Base-by-base conservation (phyloP, 768 basidiomycete species). In the Lenzites betulinus region DNA sequence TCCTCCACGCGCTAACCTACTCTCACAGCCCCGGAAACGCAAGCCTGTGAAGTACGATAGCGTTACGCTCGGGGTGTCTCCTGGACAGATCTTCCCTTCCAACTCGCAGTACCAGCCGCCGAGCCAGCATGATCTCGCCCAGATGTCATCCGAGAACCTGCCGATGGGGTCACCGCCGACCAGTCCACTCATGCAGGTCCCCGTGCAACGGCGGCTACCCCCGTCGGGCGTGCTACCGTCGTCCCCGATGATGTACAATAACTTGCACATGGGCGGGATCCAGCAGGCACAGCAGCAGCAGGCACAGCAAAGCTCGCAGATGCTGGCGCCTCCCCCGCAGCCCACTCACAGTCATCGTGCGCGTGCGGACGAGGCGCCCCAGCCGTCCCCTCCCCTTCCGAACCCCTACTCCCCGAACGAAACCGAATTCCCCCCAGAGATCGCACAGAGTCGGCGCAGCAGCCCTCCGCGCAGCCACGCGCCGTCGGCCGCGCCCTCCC, bases 71-170 rank as follows among this genome's bases (percentile, higher is more conserved):
- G 67, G 69, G 7, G 63, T 75, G 42, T 59, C 66, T 41, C 74
- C 74, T 7, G 74, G 74, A 3, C 70, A 75, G 63, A 68, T 75
- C 35, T 71, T 75, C 49, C 66, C 70, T 16, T 59, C 67, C 9
- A 48, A 63, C 44, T 62, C 62, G 1, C 62, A 63, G 46, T 62
- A 67, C 28, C 59, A 51, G 16, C 63, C 69, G 16, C 63, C 41
- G 55, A 44, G 54, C 58, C 56, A 63, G 62, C 47, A 59, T 62
- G 44, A 48, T n/a, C 13, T 26, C 52, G 47, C 41, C 39, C 55
- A 48, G 16, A 42, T 26, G 2, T 55, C 39, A 5, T 23, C 62
- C 43, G 58, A 55, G 36, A 44, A 64, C 42, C 22, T 56, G 7
- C 56, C 58, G 26, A 46, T 50, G 33, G 38, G 35, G 4, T 59